Evolutionary conservation across 176 grass and related monocot genomes (phyloP).

Genomic region (Carex littledalei): DNA sequence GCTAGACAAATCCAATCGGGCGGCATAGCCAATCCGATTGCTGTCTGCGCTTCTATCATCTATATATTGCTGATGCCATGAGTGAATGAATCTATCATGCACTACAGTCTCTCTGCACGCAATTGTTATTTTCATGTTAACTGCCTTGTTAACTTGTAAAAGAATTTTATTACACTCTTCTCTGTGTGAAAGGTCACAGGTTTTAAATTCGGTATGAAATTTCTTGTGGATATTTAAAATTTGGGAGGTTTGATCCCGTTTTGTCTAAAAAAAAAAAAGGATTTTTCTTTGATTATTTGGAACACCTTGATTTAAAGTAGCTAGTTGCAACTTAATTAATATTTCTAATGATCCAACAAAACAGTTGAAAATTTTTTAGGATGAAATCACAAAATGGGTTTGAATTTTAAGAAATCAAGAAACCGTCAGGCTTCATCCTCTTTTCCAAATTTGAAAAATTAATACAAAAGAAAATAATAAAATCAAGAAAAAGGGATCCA

Average conservation of each 20-base stretch:
- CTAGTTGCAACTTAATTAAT: not conserved
- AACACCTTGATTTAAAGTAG: not conserved
- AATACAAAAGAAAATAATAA: not conserved
- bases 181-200: no score
- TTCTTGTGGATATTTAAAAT: no score
- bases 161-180: not conserved
- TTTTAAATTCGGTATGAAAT: no score
- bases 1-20: conserved; percentile 9
- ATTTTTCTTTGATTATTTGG: no score
- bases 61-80: not conserved
- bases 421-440: not conserved
- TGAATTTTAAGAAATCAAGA: not conserved
- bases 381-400: not conserved
- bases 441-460: not conserved
- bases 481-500: not conserved
- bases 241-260: no score
- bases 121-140: not conserved
- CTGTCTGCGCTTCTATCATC: not conserved
- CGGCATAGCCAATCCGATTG: not conserved
- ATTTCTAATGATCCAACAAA: not conserved
- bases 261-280: no score
- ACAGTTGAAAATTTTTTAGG: not conserved
- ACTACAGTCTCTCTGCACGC: not conserved
- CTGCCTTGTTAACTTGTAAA: not conserved
- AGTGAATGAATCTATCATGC: not conserved